Evolutionary conservation across 176 grass and related monocot genomes (phyloP).

Genomic region (Triticum urartu): DNA sequence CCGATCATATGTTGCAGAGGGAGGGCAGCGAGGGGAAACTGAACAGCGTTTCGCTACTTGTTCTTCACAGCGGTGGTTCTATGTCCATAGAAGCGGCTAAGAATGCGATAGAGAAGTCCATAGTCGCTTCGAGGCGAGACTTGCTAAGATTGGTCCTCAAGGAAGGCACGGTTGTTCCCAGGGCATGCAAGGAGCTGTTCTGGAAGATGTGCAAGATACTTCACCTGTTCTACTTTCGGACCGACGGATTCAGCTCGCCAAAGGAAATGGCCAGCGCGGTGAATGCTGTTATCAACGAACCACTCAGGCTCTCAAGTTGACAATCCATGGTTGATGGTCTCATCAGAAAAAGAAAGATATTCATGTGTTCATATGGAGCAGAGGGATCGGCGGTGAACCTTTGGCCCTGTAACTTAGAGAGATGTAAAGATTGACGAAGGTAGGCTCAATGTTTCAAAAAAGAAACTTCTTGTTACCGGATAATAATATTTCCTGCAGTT

Average conservation of each 20-base stretch:
- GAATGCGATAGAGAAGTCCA: slow-evolving; percentile 23
- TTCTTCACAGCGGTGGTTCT: slow-evolving; percentile 37
- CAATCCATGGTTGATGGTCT: neutral
- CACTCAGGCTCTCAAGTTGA: slow-evolving; percentile 6
- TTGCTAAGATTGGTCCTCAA: slow-evolving; percentile 60
- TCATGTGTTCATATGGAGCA: neutral
- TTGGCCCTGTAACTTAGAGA: neutral
- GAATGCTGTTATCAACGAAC: slow-evolving; percentile 48
- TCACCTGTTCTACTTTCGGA: slow-evolving; percentile 70
- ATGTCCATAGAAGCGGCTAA: slow-evolving; percentile 44
- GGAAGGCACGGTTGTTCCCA: slow-evolving; percentile 50
- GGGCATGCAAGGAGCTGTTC: slow-evolving; percentile 79
- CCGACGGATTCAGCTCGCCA: slow-evolving; percentile 71
- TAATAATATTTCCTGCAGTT: no score
- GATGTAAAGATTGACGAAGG: no score
- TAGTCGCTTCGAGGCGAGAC: slow-evolving; percentile 31
- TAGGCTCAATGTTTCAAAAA: no score
- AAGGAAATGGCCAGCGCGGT: slow-evolving; percentile 71
- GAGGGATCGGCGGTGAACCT: neutral
- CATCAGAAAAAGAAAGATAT: neutral
- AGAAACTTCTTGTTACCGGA: no score
- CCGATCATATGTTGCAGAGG: slow-evolving; percentile 33
- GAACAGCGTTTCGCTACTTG: slow-evolving; percentile 47
- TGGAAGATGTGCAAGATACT: slow-evolving; percentile 82
- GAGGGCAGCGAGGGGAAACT: slow-evolving; percentile 61